A percentile compares a stretch with the other conserved stretches of the same genome.
phyloP scores from a whole-genome alignment of 192 early-diverging fungal genomes.

The Backusella sp. region DNA sequence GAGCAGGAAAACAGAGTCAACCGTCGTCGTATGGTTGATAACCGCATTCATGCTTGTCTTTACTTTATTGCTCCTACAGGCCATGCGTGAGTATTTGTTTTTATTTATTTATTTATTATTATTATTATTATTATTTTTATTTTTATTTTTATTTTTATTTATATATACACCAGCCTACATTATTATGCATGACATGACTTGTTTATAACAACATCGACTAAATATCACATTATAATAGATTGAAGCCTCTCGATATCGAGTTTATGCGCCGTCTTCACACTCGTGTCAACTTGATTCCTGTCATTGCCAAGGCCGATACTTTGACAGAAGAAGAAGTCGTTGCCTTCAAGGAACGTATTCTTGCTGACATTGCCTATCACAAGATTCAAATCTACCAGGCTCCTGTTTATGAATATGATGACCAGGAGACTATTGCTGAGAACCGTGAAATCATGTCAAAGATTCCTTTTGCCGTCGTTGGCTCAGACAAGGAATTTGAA shows the following conservation, averaged over 20 bases:
- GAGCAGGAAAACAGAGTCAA: constrained; percentile 93
- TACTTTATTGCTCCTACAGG: constrained; percentile 99
- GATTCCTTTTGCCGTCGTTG: constrained; percentile 97
- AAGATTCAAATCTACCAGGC: constrained; percentile 89
- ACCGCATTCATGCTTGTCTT: constrained; percentile 91
- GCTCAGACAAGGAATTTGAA: constrained; percentile 85
- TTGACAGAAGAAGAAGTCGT: constrained; percentile 80
- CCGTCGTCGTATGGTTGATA: constrained; percentile 88
- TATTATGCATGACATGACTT: not conserved
- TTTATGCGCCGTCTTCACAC: constrained; percentile 93
- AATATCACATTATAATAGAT: constrained; percentile 34
- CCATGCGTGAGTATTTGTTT: constrained; percentile 62
- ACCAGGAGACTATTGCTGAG: constrained; percentile 75
- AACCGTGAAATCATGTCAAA: constrained; percentile 85
- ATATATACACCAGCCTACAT: not conserved
- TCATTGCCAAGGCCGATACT: constrained; percentile 91
- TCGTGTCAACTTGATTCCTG: constrained; percentile 87
- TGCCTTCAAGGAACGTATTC: constrained; percentile 83
- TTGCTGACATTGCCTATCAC: constrained; percentile 80
- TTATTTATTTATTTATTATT: not conserved
- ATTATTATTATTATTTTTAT: not conserved
- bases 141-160: not conserved
- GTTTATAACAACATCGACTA: not conserved
- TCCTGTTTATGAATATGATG: constrained; percentile 81
- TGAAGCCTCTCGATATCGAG: constrained; percentile 90